Percentiles rank a stretch among this genome's conserved stretches.
phyloP scores from a whole-genome alignment of 176 grass and related monocot species.

The Ananas comosus region DNA sequence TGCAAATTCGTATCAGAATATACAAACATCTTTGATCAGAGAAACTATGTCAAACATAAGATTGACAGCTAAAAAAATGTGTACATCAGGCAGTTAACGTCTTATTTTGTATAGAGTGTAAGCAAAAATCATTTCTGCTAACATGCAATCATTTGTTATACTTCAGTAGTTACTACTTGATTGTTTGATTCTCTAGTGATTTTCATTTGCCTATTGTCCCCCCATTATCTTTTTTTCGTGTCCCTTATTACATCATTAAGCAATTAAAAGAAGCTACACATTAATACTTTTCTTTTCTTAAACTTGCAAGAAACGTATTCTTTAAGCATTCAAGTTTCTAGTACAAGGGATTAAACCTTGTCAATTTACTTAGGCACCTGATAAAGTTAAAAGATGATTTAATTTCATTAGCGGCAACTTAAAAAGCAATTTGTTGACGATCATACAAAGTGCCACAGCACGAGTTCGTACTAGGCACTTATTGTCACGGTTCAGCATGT shows the following conservation, averaged over 20 bases:
- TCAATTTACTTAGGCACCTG: neutral
- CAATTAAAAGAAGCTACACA: neutral
- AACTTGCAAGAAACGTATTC: neutral
- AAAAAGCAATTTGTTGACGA: no score
- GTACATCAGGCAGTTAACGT: neutral
- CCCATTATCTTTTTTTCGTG: neutral
- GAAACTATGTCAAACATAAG: neutral
- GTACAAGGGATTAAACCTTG: neutral
- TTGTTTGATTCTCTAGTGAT: neutral
- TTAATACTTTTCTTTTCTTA: neutral
- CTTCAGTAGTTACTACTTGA: neutral
- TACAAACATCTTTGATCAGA: neutral
- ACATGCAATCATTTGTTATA: neutral
- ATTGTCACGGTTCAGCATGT: no score
- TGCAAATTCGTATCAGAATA: conserved; percentile 23
- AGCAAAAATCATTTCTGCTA: no score
- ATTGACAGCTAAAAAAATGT: neutral
- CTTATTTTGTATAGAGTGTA: no score
- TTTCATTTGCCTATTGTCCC: neutral
- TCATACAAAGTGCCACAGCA: no score
- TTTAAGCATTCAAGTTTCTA: neutral
- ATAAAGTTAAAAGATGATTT: neutral
- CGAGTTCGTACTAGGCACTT: no score
- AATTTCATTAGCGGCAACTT: neutral
- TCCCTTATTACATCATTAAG: neutral